Base-by-base conservation (phyloP, 2,329 filamentous ascomycete genomes). In the Talaromyces piceae region DNA sequence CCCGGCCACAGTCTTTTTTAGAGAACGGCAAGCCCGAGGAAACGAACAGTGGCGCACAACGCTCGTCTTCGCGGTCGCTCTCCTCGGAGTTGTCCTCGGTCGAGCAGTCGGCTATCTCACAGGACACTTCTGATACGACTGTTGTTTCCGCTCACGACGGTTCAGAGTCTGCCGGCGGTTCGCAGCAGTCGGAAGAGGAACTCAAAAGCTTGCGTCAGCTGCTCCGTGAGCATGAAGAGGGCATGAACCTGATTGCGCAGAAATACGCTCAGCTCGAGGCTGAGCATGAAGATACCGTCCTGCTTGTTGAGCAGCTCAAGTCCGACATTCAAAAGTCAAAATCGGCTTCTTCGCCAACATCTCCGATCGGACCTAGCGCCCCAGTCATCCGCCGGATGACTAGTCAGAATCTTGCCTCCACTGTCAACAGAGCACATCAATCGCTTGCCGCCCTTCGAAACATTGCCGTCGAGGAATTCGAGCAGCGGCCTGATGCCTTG, bases 341-440 rank as follows among this genome's bases (percentile, higher is more conserved):
- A 58, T 77, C 81, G 4, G 79, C 82, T 27, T 77, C 81, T 8
- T 77, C 75, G n/a, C 80, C 65, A 33, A 59, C 64, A 12, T 71
- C 71, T 2, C 71, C 70, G 12, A 61, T 65, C 22, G 62, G 66
- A 53, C 71, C 68, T 49, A 39, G 52, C 57, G 43, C 81, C 1
- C 83, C 85, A n/a, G 83, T 95, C 58, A 91, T 96, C 61, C 87
- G 91, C 56, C 84, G 91, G 61, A 95, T 95, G 73, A 95, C 90
- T 3, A 95, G 89, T 65, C 90, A 95, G 67, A 93, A 87, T 55
- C 77, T 95, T 39, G 83, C 93, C 71, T 83, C 84, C 25, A 69
- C 63, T 11, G 87, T 91, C 56, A 93, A 98, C 68, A 87, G 91
- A 51, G 90, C 91, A 6, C 91, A 95, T 61, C 83, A 93, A 53